A percentile compares a stretch with the other conserved stretches of the same genome.
phyloP scores from a whole-genome alignment of 257 asterid genomes.

The Thymus quinquecostatus region DNA sequence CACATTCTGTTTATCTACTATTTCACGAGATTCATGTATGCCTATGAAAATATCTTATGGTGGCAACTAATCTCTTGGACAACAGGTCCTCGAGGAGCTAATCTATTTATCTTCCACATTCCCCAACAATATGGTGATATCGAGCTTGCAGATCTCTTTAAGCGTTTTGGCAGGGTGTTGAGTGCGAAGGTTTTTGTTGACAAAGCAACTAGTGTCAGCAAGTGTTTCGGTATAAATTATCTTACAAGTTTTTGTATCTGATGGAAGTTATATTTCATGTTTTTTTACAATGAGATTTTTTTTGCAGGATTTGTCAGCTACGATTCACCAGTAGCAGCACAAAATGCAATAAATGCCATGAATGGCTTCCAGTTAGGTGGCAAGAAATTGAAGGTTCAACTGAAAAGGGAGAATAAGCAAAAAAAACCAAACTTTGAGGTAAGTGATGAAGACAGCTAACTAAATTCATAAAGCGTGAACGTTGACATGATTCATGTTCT shows the following conservation, averaged over 20 bases:
- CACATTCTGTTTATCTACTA: not conserved
- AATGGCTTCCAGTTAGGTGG: constrained; percentile 88
- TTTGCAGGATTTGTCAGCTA: constrained; percentile 91
- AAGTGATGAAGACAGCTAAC: constrained; percentile 35
- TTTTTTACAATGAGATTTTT: constrained; percentile 6
- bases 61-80: constrained; percentile 19
- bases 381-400: constrained; percentile 94
- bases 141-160: constrained; percentile 84
- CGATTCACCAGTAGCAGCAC: constrained; percentile 86
- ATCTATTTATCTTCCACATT: constrained; percentile 90
- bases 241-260: not conserved
- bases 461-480: constrained; percentile 28
- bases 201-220: constrained; percentile 90
- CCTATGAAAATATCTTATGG: constrained; percentile 14
- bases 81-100: constrained; percentile 97
- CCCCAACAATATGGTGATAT: constrained; percentile 93
- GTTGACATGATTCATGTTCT: constrained; percentile 22
- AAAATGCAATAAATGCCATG: constrained; percentile 79
- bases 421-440: constrained; percentile 45
- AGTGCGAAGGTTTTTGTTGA: constrained; percentile 94
- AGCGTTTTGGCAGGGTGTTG: constrained; percentile 80
- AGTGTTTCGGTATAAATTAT: constrained; percentile 78
- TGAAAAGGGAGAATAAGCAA: constrained; percentile 73
- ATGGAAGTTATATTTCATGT: not conserved
- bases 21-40: not conserved